These are phyloP conservation scores for Mycena maculata DNA, from an alignment of 768 basidiomycete species.

Conservation along the genomic window DNA sequence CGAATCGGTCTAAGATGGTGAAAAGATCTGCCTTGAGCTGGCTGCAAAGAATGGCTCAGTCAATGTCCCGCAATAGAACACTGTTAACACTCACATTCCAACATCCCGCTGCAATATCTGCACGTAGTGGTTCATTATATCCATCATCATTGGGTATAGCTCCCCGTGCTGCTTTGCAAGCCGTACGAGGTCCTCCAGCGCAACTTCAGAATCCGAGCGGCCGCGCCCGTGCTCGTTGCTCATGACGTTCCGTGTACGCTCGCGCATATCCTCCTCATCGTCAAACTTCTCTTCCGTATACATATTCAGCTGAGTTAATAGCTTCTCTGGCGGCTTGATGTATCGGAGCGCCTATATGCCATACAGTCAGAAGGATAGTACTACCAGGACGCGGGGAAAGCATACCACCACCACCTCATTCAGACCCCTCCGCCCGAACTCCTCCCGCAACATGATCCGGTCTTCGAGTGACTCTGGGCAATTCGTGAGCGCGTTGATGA, in stretches of 20 bases:
- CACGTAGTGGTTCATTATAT: constrained; percentile 67
- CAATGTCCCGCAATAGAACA: background rate
- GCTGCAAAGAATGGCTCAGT: constrained; percentile 47
- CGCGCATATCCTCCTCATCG: constrained; percentile 87
- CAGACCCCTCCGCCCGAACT: constrained; percentile 83
- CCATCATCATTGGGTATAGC: constrained; percentile 70
- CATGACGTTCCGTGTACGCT: constrained; percentile 60
- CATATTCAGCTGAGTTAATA: constrained; percentile 84
- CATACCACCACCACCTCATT: constrained; percentile 88
- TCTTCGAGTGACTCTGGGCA: constrained; percentile 84
- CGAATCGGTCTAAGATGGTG: constrained; percentile 71
- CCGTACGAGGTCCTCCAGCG: constrained; percentile 69
- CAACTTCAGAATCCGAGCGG: constrained; percentile 63
- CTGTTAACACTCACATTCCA: constrained; percentile 62
- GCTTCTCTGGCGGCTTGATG: constrained; percentile 76
- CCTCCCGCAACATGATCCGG: constrained; percentile 82
- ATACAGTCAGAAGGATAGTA: background rate
- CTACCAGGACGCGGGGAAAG: constrained; percentile 27
- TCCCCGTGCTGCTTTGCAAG: constrained; percentile 72
- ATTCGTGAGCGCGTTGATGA: constrained; percentile 84
- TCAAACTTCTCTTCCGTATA: constrained; percentile 92
- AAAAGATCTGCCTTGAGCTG: constrained; percentile 70
- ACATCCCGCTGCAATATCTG: constrained; percentile 68
- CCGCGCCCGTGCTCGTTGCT: constrained; percentile 45
- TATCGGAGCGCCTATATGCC: constrained; percentile 78